Conservation (phyloP, 2,329 filamentous ascomycete species). For the Xylogone sp. region DNA sequence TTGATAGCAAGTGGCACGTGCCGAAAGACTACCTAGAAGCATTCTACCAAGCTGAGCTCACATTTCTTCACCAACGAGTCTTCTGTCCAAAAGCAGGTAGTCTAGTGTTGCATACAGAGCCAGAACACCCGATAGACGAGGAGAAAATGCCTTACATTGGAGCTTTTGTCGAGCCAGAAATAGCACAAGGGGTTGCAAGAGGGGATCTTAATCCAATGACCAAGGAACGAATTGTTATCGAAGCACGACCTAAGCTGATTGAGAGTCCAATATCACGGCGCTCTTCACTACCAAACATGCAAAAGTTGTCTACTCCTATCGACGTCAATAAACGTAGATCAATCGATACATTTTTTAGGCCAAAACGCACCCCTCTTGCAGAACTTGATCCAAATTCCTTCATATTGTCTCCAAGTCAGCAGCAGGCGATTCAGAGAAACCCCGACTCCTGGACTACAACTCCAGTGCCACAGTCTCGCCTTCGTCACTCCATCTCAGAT, state of each 20-base stretch:
- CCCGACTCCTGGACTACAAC: slow-evolving; percentile 51
- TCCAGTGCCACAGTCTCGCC: slow-evolving; percentile 33
- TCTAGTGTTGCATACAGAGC: slow-evolving; percentile 71
- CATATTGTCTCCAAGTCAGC: slow-evolving; percentile 62
- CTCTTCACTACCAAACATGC: slow-evolving; percentile 13
- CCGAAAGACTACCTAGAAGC: slow-evolving; percentile 76
- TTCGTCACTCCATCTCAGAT: slow-evolving; percentile 17
- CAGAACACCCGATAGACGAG: slow-evolving; percentile 58
- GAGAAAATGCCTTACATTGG: slow-evolving; percentile 82
- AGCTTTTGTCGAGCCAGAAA: slow-evolving; percentile 59
- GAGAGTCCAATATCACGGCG: slow-evolving; percentile 13
- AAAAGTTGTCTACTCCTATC: slow-evolving; percentile 29
- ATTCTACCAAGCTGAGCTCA: slow-evolving; percentile 85
- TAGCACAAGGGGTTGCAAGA: slow-evolving; percentile 70
- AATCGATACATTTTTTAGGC: slow-evolving; percentile 63
- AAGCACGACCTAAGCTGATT: slow-evolving; percentile 21
- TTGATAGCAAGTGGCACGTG: slow-evolving; percentile 81
- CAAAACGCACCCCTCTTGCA: slow-evolving; percentile 58
- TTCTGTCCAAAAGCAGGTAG: slow-evolving; percentile 73
- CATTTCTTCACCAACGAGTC: slow-evolving; percentile 91
- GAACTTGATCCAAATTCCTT: slow-evolving; percentile 67
- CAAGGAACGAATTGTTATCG: slow-evolving; percentile 52
- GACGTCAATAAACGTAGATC: slow-evolving; percentile 57
- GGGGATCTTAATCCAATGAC: slow-evolving; percentile 90
- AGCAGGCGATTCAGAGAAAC: slow-evolving; percentile 52